These are phyloP conservation scores for Pholiota adiposa DNA, from an alignment of 1,284 basidiomycete species.

Conservation along the genomic window DNA sequence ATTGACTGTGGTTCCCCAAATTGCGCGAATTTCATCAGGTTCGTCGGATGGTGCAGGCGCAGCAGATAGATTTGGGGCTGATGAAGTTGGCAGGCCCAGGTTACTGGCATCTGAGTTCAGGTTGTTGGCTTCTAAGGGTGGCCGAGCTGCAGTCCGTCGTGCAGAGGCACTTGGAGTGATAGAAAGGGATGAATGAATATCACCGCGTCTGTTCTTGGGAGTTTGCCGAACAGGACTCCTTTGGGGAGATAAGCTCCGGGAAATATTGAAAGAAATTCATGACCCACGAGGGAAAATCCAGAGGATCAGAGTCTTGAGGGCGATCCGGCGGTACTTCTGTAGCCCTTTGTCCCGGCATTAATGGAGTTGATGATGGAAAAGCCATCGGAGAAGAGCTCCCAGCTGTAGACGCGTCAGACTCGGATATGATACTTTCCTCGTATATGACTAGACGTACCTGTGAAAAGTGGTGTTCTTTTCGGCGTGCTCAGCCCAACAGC, in stretches of 20 bases:
- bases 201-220: slow-evolving; percentile 77
- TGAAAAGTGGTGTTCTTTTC: slow-evolving; percentile 56
- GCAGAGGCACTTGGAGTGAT: slow-evolving; percentile 58
- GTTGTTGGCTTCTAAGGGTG: slow-evolving; percentile 40
- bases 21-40: slow-evolving; percentile 83
- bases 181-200: slow-evolving; percentile 80
- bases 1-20: slow-evolving; percentile 97
- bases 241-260: not conserved
- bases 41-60: slow-evolving; percentile 66
- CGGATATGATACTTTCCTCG: no score
- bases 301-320: slow-evolving; percentile 59
- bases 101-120: slow-evolving; percentile 60
- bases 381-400: slow-evolving; percentile 72
- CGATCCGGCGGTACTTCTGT: slow-evolving; percentile 30
- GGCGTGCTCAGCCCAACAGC: slow-evolving; percentile 67
- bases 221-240: slow-evolving; percentile 52
- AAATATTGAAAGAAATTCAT: not conserved
- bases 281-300: slow-evolving; percentile 64
- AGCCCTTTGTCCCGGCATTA: slow-evolving; percentile 45
- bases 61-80: slow-evolving; percentile 66
- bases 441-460: slow-evolving; percentile 43
- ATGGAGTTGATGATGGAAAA: slow-evolving; percentile 76
- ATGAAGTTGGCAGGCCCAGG: slow-evolving; percentile 66
- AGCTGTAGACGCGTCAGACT: slow-evolving; percentile 34
- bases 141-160: slow-evolving; percentile 36